phyloP scores from a whole-genome alignment of 2,329 filamentous ascomycete genomes.

The Talaromyces sp. region DNA sequence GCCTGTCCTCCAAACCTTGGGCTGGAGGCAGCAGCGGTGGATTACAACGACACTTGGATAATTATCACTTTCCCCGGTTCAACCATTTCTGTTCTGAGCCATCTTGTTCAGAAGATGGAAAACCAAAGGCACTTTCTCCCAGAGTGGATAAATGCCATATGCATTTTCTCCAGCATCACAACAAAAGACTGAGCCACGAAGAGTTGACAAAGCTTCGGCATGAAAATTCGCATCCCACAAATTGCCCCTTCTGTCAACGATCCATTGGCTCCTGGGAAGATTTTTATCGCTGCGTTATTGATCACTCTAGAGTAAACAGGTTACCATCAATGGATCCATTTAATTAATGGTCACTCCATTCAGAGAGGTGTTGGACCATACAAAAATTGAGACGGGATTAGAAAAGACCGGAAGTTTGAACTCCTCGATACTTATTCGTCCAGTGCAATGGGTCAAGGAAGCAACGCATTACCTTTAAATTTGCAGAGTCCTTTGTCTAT shows the following conservation, averaged over 20 bases:
- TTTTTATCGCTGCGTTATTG: background rate
- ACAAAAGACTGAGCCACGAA: background rate
- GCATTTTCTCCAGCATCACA: background rate
- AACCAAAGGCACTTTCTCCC: background rate
- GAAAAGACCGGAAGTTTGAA: too few species aligned
- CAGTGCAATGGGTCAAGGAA: background rate
- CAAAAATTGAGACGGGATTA: too few species aligned
- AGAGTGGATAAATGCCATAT: background rate
- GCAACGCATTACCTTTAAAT: background rate
- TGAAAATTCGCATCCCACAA: background rate
- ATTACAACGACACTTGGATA: too few species aligned
- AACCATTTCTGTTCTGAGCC: background rate
- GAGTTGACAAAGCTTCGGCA: background rate
- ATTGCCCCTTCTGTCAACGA: background rate
- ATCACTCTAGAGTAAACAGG: too few species aligned
- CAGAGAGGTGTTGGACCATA: too few species aligned
- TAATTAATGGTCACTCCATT: too few species aligned
- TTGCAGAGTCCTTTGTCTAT: background rate
- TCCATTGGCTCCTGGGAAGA: background rate
- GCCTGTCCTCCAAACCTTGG: too few species aligned
- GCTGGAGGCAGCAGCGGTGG: too few species aligned
- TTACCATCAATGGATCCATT: too few species aligned
- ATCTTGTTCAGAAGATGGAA: background rate
- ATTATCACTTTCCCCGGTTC: too few species aligned
- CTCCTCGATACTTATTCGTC: too few species aligned